Conservation (phyloP, 331 rosid species). For the Pyracantha coccinea region DNA sequence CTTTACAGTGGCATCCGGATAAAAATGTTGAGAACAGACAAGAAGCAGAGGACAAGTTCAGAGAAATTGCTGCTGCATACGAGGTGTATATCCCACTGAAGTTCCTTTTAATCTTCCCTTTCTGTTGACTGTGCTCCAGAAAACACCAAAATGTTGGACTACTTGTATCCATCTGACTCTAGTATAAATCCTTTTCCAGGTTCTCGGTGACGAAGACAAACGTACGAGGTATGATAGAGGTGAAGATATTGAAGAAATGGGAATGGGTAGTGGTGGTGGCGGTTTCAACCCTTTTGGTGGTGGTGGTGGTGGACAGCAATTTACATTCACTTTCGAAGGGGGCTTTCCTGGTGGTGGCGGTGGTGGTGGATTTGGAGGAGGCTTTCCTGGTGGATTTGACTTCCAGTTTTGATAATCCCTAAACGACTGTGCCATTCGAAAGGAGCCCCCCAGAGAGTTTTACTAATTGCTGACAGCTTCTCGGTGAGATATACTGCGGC, state of each 20-base stretch:
- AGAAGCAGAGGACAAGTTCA: conserved; percentile 87
- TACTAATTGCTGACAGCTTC: conserved; percentile 48
- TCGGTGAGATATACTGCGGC: conserved; percentile 28
- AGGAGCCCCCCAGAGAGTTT: conserved; percentile 23
- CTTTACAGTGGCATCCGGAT: conserved; percentile 99
- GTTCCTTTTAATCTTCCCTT: neutral
- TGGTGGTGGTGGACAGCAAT: conserved; percentile 77
- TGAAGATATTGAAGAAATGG: conserved; percentile 90
- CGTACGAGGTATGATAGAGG: conserved; percentile 88
- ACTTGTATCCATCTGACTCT: neutral
- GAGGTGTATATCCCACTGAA: conserved; percentile 40
- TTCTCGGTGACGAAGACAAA: conserved; percentile 86
- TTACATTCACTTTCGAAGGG: conserved; percentile 58
- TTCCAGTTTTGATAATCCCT: conserved; percentile 52
- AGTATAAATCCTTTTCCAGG: conserved; percentile 30
- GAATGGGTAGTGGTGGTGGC: conserved; percentile 50
- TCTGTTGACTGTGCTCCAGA: neutral
- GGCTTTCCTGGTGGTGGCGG: conserved; percentile 44
- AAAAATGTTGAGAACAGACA: conserved; percentile 88
- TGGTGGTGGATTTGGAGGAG: neutral
- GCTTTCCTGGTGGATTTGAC: conserved; percentile 38
- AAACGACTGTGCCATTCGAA: conserved; percentile 16
- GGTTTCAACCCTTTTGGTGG: conserved; percentile 94
- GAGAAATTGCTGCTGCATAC: conserved; percentile 94
- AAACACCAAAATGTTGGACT: conserved; percentile 1